Evolutionary conservation across 768 basidiomycete genomes (phyloP).

Genomic region (Naganishia kalamii): DNA sequence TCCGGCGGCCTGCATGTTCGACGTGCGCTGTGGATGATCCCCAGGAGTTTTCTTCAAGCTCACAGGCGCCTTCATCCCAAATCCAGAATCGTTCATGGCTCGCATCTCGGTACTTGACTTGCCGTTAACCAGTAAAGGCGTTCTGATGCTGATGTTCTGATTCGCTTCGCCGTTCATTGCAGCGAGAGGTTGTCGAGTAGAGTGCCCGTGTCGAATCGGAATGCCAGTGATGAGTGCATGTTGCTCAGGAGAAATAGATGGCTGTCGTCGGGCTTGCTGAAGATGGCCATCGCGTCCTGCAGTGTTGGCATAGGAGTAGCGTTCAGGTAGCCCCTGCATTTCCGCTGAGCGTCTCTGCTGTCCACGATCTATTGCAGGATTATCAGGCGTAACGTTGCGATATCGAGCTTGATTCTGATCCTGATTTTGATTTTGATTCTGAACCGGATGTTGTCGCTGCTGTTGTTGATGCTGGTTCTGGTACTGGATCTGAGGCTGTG

Average conservation of each 20-base stretch:
- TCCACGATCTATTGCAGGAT: not conserved
- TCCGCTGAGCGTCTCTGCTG: not conserved
- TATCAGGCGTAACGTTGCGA: not conserved
- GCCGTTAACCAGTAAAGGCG: not conserved
- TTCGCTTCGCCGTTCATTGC: not conserved
- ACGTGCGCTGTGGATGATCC: not conserved
- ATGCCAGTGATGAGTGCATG: constrained; percentile 3
- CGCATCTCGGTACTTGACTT: constrained; percentile 1
- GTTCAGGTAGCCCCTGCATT: not conserved
- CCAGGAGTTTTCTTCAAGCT: not conserved
- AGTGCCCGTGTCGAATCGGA: not conserved
- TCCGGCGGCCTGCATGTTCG: not conserved
- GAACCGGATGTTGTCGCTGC: not conserved
- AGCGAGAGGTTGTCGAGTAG: not conserved
- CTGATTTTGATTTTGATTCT: not conserved
- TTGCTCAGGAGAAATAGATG: constrained; percentile 4
- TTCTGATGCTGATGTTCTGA: not conserved
- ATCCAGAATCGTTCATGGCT: constrained; percentile 5
- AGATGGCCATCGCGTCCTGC: not conserved
- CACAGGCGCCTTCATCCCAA: constrained; percentile 4
- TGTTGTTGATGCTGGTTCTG: not conserved
- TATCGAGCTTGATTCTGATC: not conserved
- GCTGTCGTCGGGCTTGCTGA: not conserved
- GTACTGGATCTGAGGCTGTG: too few species aligned
- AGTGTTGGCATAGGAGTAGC: not conserved